Evolutionary conservation across 495 filamentous ascomycete genomes (phyloP), one percentile per base, ranked within the genome.

Genomic region (Apiosordaria backusii): DNA sequence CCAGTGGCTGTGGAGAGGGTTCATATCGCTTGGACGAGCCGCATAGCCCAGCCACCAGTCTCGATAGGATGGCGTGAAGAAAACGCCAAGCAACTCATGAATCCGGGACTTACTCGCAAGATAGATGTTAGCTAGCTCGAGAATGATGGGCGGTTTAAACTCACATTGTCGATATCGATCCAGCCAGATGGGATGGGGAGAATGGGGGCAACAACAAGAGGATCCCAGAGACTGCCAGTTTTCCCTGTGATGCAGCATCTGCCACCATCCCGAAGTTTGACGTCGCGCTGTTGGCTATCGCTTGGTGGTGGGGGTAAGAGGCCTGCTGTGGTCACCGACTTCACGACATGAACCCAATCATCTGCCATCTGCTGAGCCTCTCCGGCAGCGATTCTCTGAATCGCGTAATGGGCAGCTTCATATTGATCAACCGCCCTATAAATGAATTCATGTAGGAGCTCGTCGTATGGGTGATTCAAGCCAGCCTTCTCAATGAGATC

Each of bases 31-130:
- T 19, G 72, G 71, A 25, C 68, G 53, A 57, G 29, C 65, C 27
- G 62, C 63, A 61, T 75, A 71, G 29, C 66, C 67, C 21, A 75
- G 61, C 74, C 70, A 75, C 72, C 74, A 76, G 57, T 75, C 72
- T 19, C 72, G 71, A 60, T 75, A 73, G 18, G 62, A 64, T 2
- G 69, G 71, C 15, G 69, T 67, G 22, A 76, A 72, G 64, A 74
- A 76, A 26, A 70, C 72, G 29, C 72, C 72, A n/a, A 76, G 71
- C 71, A 74, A 72, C 21, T 65, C 65, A 25, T 61, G 22, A 65
- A 55, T n/a, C 58, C 54, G n/a, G 54, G 26, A 29, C 24, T 45
- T 13, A 53, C 3, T 53, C 19, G n/a, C 9, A 22, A 0, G 18
- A 9, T 13, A 2, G 18, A 21, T 21, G 16, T 55, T 57, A 57